Evolutionary conservation across 805 yeast genomes (phyloP).

Genomic region (Maudiozyma saulgeensis): DNA sequence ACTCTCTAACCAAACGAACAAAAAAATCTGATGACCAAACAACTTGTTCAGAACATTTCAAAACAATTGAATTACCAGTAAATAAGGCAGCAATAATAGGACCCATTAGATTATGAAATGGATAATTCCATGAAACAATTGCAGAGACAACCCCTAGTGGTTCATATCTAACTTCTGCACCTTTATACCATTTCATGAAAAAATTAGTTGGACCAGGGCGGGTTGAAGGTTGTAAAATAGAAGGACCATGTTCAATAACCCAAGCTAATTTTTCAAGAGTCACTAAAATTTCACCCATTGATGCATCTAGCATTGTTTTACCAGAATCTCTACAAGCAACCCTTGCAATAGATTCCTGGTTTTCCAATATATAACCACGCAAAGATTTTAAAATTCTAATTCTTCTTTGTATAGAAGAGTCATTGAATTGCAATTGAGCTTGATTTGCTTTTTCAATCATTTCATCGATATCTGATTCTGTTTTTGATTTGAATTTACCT

Average conservation of each 20-base stretch:
- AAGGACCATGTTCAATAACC: constrained; percentile 78
- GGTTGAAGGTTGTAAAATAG: constrained; percentile 53
- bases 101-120: constrained; percentile 88
- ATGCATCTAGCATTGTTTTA: constrained; percentile 89
- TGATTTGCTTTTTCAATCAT: constrained; percentile 36
- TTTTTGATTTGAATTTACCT: constrained; percentile 58
- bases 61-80: constrained; percentile 83
- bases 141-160: constrained; percentile 85
- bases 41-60: constrained; percentile 93
- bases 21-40: constrained; percentile 88
- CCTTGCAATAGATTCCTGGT: constrained; percentile 81
- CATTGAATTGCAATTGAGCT: constrained; percentile 30
- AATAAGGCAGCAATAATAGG: constrained; percentile 84
- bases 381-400: constrained; percentile 63
- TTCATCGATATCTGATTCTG: constrained; percentile 61
- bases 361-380: constrained; percentile 57
- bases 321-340: constrained; percentile 97
- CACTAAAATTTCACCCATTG: constrained; percentile 93
- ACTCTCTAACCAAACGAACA: constrained; percentile 58
- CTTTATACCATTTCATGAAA: constrained; percentile 72
- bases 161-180: constrained; percentile 88
- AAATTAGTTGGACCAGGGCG: constrained; percentile 84
- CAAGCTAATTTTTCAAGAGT: constrained; percentile 88
- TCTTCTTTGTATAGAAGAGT: constrained; percentile 52
- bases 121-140: constrained; percentile 94